Base-by-base conservation (phyloP, 495 filamentous ascomycete genomes). In the Jackrogersella minutella region DNA sequence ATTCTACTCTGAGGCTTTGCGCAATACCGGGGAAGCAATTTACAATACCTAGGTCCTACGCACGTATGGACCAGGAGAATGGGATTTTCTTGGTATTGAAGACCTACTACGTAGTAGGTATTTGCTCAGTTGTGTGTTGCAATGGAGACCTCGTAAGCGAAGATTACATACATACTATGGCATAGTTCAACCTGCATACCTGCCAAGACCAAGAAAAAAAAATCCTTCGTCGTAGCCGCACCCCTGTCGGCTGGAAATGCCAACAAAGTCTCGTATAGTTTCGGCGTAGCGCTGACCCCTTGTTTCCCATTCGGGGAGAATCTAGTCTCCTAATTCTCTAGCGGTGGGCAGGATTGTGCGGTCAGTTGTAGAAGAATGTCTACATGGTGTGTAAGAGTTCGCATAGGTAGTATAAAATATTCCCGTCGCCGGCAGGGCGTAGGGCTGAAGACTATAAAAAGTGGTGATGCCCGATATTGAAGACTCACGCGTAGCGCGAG, bases 201-300 rank as follows among this genome's bases (percentile, higher is more conserved):
- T 16, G 57, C 44, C 57, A 60, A 51, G 57, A 50, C 17, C 31
- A 33, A 11, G 28, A 10, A 11, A 40, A 33, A 56, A 26, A 33
- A 50, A 63, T 56, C 60, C 51, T 63, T 41, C n/a, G n/a, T n/a
- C n/a, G n/a, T 33, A 9, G 28, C 33, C 22, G 22, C 28, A 47
- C 50, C 40, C 51, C 31, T 50, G 46, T 16, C 1, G 34, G 44
- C 57, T 50, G 46, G 51, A 40, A 19, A 16, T 11, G 11, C 16
- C 39, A 33, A 16, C 26, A 10, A 39, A 11, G 56, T 16, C 33
- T 39, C 21, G 16, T 41, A 14, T 52, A 34, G 28, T 34, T 19
- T 37, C 43, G 6, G 8, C 36, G 14, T 60, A 60, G 57, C 24
- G 57, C 57, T 51, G 14, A 51, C 34, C 46, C 22, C 57, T 21